Percentiles rank a stretch among this genome's conserved stretches.
These are phyloP conservation scores for Ustilago lituana DNA, from an alignment of 1,284 basidiomycete genomes.

Conservation along the genomic window DNA sequence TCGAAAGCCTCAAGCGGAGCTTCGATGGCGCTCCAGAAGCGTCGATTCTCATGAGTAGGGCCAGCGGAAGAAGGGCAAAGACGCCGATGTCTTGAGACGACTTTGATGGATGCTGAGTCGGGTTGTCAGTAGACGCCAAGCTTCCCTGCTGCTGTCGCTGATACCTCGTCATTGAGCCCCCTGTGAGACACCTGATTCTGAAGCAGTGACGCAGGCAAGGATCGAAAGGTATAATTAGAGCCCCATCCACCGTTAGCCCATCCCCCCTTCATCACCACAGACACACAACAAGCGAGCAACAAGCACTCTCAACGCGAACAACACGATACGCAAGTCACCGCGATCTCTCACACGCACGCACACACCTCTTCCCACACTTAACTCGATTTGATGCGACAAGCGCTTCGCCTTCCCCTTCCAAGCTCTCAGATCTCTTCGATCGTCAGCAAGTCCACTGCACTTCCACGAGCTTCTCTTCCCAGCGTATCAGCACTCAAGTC, in stretches of 20 bases:
- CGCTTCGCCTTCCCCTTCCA: constrained; percentile 42
- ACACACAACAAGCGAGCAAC: background rate
- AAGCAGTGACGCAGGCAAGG: too few species aligned
- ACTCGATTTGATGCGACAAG: constrained; percentile 36
- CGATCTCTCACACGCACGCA: constrained; percentile 2
- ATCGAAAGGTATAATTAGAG: constrained; percentile 19
- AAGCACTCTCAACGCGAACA: constrained; percentile 1
- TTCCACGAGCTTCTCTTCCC: constrained; percentile 16
- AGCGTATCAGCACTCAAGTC: constrained; percentile 18
- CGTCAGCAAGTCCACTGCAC: constrained; percentile 22
- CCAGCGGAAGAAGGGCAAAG: too few species aligned
- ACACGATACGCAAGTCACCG: background rate
- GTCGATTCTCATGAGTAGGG: too few species aligned
- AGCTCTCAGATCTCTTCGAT: constrained; percentile 31
- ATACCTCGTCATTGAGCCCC: too few species aligned
- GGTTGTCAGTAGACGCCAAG: too few species aligned
- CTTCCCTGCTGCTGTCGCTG: too few species aligned
- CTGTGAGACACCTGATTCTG: too few species aligned
- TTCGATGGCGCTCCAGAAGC: too few species aligned
- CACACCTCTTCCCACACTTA: background rate
- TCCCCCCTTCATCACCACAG: background rate
- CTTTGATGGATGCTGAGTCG: constrained; percentile 6
- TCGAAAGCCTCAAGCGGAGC: too few species aligned
- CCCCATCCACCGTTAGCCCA: too few species aligned
- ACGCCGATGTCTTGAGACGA: too few species aligned